phyloP scores from a whole-genome alignment of 2,329 filamentous ascomycete species.

The Pyricularia pennisetigena region DNA sequence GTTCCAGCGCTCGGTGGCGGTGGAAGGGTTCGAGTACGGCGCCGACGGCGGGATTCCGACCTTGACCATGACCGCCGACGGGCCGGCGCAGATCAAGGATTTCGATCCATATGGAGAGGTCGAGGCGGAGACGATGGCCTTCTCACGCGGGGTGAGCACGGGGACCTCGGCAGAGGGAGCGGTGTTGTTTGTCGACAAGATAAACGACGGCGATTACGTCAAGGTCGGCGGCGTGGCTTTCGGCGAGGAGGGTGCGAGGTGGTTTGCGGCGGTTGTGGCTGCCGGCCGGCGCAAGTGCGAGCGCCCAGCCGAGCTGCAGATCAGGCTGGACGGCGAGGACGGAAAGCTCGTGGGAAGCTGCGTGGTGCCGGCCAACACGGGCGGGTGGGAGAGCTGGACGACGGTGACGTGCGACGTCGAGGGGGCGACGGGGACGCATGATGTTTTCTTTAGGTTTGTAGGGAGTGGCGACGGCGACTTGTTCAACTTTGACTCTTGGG shows the following conservation, averaged over 20 bases:
- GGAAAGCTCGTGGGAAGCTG: conserved; percentile 18
- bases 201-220: conserved; percentile 21
- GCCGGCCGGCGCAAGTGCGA: conserved; percentile 12
- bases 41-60: conserved; percentile 18
- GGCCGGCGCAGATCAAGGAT: conserved; percentile 14
- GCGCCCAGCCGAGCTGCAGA: conserved; percentile 16
- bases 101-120: conserved; percentile 17
- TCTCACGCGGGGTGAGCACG: conserved; percentile 8
- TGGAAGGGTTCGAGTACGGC: conserved; percentile 18
- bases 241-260: conserved; percentile 12
- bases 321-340: conserved; percentile 14
- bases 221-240: conserved; percentile 21
- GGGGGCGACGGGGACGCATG: neutral
- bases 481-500: conserved; percentile 3
- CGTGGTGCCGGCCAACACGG: conserved; percentile 14
- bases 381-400: conserved; percentile 14
- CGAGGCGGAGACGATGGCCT: conserved; percentile 21
- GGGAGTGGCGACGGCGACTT: neutral
- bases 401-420: conserved; percentile 1
- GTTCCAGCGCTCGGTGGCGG: conserved; percentile 16
- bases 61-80: conserved; percentile 16
- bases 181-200: conserved; percentile 14
- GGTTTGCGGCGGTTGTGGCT: conserved; percentile 16
- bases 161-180: conserved; percentile 13
- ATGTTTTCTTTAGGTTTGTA: neutral